phyloP scores from a whole-genome alignment of 352 stramenopile genomes.

The Phytophthora sp. region DNA sequence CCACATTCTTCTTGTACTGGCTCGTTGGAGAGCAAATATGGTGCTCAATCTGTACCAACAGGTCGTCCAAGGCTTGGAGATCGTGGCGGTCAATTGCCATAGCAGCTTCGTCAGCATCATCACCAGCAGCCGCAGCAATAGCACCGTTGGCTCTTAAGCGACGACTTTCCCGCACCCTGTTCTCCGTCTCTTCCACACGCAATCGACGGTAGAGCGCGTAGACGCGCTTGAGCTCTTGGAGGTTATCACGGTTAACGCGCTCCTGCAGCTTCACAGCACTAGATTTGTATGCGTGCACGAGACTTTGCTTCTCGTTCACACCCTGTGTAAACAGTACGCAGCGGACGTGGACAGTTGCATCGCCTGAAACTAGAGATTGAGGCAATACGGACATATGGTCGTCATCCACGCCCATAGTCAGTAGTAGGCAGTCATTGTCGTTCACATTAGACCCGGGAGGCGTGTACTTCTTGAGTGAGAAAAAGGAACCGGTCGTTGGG shows the following conservation, averaged over 20 bases:
- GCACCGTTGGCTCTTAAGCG: constrained; percentile 25
- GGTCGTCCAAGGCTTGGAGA: constrained; percentile 65
- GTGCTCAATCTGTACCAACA: constrained; percentile 74
- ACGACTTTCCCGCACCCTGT: constrained; percentile 29
- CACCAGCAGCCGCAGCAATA: not conserved
- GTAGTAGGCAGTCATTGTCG: constrained; percentile 49
- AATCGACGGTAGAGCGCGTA: constrained; percentile 62
- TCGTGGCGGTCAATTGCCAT: constrained; percentile 40
- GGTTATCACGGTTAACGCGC: constrained; percentile 82
- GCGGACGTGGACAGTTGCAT: constrained; percentile 56
- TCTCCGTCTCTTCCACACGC: constrained; percentile 47
- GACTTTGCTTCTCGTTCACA: constrained; percentile 87
- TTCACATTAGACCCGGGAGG: constrained; percentile 39
- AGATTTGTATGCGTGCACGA: constrained; percentile 81
- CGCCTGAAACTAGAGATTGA: constrained; percentile 42
- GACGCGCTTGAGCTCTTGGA: constrained; percentile 66
- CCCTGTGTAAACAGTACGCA: constrained; percentile 84
- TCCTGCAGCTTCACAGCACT: constrained; percentile 80
- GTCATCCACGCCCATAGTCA: constrained; percentile 71
- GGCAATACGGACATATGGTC: constrained; percentile 63
- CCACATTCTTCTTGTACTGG: constrained; percentile 86
- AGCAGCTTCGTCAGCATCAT: constrained; percentile 30
- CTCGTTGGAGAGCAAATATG: constrained; percentile 71
- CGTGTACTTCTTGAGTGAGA: constrained; percentile 65
- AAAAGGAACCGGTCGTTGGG: constrained; percentile 45